Conservation (phyloP, 306 rosid species). For the Elaeagnus macrophylla region DNA sequence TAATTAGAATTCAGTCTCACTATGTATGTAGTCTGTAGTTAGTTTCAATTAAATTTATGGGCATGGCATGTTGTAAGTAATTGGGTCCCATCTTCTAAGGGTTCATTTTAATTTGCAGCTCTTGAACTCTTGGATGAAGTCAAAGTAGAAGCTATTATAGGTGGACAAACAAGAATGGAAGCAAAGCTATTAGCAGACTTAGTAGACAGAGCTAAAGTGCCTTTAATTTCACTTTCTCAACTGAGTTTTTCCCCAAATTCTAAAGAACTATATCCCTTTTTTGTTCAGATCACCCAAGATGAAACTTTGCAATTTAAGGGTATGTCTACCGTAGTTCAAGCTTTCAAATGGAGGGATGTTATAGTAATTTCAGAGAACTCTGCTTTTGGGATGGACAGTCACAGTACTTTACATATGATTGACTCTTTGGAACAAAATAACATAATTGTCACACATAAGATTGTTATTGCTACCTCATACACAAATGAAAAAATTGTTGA, state of each 20-base stretch:
- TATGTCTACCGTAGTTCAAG: conserved; percentile 1
- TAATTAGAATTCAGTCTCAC: background rate
- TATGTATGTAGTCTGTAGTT: no score
- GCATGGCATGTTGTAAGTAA: no score
- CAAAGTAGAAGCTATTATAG: conserved; percentile 15
- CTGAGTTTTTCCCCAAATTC: background rate
- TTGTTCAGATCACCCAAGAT: background rate
- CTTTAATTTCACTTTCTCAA: conserved; percentile 7
- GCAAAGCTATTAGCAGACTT: conserved; percentile 17
- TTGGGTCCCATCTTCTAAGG: no score
- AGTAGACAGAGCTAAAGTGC: conserved; percentile 9
- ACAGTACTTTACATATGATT: background rate
- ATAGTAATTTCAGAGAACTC: background rate
- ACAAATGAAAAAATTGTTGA: background rate
- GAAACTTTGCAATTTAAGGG: conserved; percentile 4
- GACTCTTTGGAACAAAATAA: background rate
- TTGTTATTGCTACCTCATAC: background rate
- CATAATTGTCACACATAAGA: background rate
- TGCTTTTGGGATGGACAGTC: background rate
- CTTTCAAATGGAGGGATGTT: conserved; percentile 11
- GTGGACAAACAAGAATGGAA: conserved; percentile 19
- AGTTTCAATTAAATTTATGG: no score
- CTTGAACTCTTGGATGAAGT: conserved; percentile 6
- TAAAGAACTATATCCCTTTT: conserved; percentile 1
- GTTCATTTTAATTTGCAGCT: conserved; percentile 6